Evolutionary conservation across 345 rosid genomes (phyloP), one percentile per base, ranked within the genome.

Genomic region (Eucalyptus lansdowneana): DNA sequence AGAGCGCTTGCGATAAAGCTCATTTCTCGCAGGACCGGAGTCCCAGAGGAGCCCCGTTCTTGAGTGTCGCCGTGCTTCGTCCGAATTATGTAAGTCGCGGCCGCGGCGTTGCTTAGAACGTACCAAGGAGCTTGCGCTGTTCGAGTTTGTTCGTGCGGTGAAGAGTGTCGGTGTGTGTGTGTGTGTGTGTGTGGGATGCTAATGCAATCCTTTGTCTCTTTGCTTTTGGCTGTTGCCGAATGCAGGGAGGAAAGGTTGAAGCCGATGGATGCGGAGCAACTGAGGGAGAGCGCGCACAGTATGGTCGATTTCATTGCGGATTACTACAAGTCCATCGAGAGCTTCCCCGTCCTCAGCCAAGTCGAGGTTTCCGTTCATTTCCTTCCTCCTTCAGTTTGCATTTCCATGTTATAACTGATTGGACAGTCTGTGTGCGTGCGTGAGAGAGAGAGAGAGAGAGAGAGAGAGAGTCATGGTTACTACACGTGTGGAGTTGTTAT

Each of bases 291-390:
- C 86, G 99, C 94, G 50, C 97, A 96, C 90, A 93, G 90, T 91
- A 97, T 97, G 99, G 97, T 97, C 37, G 99, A 96, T 91, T 97
- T 97, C 91, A 95, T 97, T 90, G 99, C 99, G 14, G 99, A 97
- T 91, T 97, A 96, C 93, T 97, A 97, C 94, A 91, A 94, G 88
- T 76, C 95, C 90, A 93, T 97, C 40, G 98, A 96, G 92, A 80
- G 49, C 69, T 94, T 94, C 93, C 99, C 99, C 76, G 99, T 97
- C 91, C 96, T 96, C 89, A 96, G 99, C 94, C 97, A 96, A 95
- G 99, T 96, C 90, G 89, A 96, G 96, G 97, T 96, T 50, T 16
- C 42, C 17, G 47, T 11, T 45, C 19, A 42, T 40, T 86, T 1
- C 69, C 14, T 24, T n/a, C 87, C 62, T 86, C 9, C 45, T 65